Conservation (phyloP, 176 grass and related monocot species). For the Ananas comosus region DNA sequence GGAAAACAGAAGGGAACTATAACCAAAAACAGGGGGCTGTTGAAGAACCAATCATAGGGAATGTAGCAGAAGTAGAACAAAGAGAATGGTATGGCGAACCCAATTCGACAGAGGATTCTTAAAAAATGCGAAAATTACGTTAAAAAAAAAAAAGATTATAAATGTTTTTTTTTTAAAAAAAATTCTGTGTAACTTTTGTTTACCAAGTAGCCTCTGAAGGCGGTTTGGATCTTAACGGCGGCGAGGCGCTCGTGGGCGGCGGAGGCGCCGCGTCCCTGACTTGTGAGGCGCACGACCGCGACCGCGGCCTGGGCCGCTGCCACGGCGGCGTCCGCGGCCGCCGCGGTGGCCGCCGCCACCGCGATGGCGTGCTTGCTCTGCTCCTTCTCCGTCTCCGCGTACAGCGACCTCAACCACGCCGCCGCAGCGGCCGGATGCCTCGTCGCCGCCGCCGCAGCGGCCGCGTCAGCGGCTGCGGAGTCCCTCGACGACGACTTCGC, state of each 20-base stretch:
- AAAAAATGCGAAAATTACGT: no score
- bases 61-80: no score
- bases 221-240: slow-evolving; percentile 82
- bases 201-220: slow-evolving; percentile 75
- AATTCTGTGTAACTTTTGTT: not conserved
- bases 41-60: no score
- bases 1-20: not conserved
- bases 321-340: slow-evolving; percentile 63
- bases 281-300: slow-evolving; percentile 75
- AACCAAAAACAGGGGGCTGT: no score
- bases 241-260: slow-evolving; percentile 16
- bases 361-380: slow-evolving; percentile 97
- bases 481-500: slow-evolving; percentile 47
- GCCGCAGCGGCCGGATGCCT: slow-evolving; percentile 30
- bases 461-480: slow-evolving; percentile 14
- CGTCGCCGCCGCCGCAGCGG: not conserved
- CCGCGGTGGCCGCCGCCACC: slow-evolving; percentile 63
- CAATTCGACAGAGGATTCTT: no score
- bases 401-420: slow-evolving; percentile 66
- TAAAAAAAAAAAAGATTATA: no score
- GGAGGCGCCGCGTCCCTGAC: slow-evolving; percentile 25
- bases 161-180: no score
- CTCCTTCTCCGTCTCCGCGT: slow-evolving; percentile 52
- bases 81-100: no score
- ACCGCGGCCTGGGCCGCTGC: slow-evolving; percentile 75